Evolutionary conservation across 768 basidiomycete species (phyloP).

Genomic region (Trametes cingulata): DNA sequence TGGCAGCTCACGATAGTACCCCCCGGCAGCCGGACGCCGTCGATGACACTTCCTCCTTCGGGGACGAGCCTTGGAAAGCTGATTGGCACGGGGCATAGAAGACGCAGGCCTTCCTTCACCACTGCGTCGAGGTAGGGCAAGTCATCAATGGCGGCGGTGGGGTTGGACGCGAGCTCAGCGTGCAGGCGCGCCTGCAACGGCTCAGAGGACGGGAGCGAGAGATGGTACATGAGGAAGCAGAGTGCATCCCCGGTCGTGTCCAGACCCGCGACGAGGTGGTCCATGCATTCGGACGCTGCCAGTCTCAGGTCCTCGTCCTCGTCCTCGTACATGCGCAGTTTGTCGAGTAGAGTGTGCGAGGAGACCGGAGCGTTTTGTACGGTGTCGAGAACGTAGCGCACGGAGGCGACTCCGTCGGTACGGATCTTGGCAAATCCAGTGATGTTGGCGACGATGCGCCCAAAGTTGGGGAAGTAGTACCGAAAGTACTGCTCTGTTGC

Average conservation of each 20-base stretch:
- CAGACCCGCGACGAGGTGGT: slow-evolving; percentile 25
- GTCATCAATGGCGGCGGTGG: slow-evolving; percentile 78
- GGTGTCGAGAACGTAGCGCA: slow-evolving; percentile 18
- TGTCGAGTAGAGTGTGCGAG: slow-evolving; percentile 21
- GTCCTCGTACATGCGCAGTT: slow-evolving; percentile 12
- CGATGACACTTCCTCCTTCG: slow-evolving; percentile 84
- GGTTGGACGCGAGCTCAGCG: slow-evolving; percentile 44
- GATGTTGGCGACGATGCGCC: neutral
- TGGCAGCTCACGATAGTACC: slow-evolving; percentile 94
- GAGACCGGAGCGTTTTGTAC: slow-evolving; percentile 9
- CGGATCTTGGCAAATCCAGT: neutral
- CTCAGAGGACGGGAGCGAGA: slow-evolving; percentile 21
- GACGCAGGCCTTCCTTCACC: slow-evolving; percentile 89
- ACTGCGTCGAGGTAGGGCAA: slow-evolving; percentile 93
- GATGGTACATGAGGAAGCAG: slow-evolving; percentile 26
- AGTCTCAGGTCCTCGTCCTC: neutral
- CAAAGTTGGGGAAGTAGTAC: slow-evolving; percentile 16
- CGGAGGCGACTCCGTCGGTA: neutral
- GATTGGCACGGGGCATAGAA: slow-evolving; percentile 95
- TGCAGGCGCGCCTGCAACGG: slow-evolving; percentile 20
- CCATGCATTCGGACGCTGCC: slow-evolving; percentile 26
- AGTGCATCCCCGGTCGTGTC: slow-evolving; percentile 30
- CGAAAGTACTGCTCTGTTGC: slow-evolving; percentile 15
- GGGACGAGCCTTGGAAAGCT: slow-evolving; percentile 83
- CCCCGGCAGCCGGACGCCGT: slow-evolving; percentile 85